These are phyloP conservation scores for Ilyonectria mors-panacis DNA, from an alignment of 2,329 filamentous ascomycete genomes.

Conservation along the genomic window DNA sequence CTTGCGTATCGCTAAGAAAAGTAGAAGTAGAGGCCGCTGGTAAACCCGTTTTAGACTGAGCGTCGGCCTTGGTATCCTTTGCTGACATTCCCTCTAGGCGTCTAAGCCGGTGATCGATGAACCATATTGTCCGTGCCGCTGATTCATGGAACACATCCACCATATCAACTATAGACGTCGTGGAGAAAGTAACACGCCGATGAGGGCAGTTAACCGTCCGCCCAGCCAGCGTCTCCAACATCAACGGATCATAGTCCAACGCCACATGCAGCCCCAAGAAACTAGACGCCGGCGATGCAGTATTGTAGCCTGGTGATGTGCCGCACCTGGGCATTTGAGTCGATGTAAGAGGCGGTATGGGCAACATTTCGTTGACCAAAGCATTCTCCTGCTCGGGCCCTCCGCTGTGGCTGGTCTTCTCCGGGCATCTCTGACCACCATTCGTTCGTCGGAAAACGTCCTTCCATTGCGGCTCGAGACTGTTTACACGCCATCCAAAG, in stretches of 20 bases:
- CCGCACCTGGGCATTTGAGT: neutral
- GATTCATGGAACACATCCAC: neutral
- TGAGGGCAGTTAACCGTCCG: neutral
- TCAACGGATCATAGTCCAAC: slow-evolving; percentile 27
- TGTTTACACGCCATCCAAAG: slow-evolving; percentile 28
- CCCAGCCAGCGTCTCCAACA: neutral
- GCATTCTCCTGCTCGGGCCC: neutral
- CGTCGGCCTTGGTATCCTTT: neutral
- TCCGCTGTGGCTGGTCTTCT: neutral
- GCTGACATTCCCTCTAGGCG: neutral
- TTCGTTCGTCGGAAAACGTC: slow-evolving; percentile 26
- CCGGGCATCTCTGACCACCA: slow-evolving; percentile 29
- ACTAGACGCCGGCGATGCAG: neutral
- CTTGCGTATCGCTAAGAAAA: fast-evolving
- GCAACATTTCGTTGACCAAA: neutral
- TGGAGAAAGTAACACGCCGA: neutral
- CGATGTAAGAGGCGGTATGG: neutral
- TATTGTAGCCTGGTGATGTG: neutral
- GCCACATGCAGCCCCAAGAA: slow-evolving; percentile 31
- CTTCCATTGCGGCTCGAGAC: slow-evolving; percentile 32
- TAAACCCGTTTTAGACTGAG: neutral
- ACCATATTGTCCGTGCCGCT: slow-evolving; percentile 24
- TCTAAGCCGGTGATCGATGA: slow-evolving; percentile 24
- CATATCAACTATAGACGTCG: slow-evolving; percentile 12
- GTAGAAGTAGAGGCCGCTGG: neutral